Evolutionary conservation across 306 rosid genomes (phyloP).

Genomic region (Argentina anserina): DNA sequence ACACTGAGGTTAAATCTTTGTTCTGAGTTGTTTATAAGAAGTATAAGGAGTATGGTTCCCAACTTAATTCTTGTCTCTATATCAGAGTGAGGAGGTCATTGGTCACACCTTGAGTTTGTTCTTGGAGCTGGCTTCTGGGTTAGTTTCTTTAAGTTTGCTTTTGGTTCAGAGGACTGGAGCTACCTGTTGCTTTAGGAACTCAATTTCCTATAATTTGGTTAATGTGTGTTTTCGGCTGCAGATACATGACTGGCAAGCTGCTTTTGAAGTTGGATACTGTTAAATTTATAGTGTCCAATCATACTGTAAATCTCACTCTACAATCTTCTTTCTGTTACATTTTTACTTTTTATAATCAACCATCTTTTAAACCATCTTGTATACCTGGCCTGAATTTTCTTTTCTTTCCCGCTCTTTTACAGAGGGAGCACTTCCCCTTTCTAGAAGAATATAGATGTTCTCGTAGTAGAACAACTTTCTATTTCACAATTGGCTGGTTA

Average conservation of each 20-base stretch:
- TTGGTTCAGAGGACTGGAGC: constrained; percentile 16
- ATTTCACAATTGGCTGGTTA: constrained; percentile 88
- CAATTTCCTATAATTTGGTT: background rate
- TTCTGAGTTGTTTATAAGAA: background rate
- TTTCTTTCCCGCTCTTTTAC: constrained; percentile 29
- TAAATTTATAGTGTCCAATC: constrained; percentile 89
- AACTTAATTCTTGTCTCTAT: constrained; percentile 17
- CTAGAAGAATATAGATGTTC: constrained; percentile 85
- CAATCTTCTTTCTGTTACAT: background rate
- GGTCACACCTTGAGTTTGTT: constrained; percentile 94
- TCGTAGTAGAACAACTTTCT: constrained; percentile 91
- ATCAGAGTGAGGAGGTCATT: constrained; percentile 96
- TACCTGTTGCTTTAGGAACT: constrained; percentile 21
- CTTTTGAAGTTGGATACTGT: constrained; percentile 93
- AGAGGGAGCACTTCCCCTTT: constrained; percentile 95
- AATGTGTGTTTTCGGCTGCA: constrained; percentile 20
- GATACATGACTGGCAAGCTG: constrained; percentile 96
- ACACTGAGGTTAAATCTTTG: constrained; percentile 57
- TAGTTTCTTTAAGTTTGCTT: constrained; percentile 28
- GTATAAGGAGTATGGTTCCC: constrained; percentile 10
- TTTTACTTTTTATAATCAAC: constrained; percentile 9
- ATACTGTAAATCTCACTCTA: constrained; percentile 54
- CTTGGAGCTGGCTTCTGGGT: constrained; percentile 99
- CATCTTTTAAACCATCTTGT: background rate
- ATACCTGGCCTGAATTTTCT: constrained; percentile 24